Evolutionary conservation across 2,329 filamentous ascomycete genomes (phyloP).

Genomic region (Hypomyces perniciosus): DNA sequence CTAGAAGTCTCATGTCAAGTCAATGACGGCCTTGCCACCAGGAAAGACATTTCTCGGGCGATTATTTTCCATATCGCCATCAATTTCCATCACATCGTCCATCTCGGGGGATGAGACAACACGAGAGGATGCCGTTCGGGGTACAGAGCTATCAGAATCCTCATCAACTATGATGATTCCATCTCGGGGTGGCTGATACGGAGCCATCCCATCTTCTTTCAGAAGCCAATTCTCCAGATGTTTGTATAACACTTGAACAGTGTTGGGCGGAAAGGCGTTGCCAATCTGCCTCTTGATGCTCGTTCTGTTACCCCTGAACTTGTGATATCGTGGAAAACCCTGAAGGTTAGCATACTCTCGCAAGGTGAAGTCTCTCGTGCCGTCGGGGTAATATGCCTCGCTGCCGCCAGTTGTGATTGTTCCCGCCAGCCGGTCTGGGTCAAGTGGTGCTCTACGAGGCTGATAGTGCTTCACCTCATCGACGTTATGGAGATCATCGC

Average conservation of each 20-base stretch:
- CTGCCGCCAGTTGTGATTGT: slow-evolving; percentile 62
- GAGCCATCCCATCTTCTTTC: slow-evolving; percentile 33
- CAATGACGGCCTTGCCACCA: not conserved
- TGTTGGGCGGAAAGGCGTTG: slow-evolving; percentile 67
- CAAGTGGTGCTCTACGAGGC: slow-evolving; percentile 33
- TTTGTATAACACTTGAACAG: slow-evolving; percentile 44
- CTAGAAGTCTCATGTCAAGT: slow-evolving; percentile 3
- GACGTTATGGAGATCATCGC: slow-evolving; percentile 37
- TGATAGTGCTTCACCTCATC: slow-evolving; percentile 20
- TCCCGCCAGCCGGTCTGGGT: slow-evolving; percentile 42
- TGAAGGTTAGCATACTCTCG: slow-evolving; percentile 65
- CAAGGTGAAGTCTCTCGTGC: slow-evolving; percentile 55
- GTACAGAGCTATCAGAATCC: slow-evolving; percentile 16
- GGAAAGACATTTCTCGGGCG: not conserved
- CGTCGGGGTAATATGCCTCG: slow-evolving; percentile 59
- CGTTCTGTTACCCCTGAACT: slow-evolving; percentile 42
- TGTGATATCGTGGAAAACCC: slow-evolving; percentile 58
- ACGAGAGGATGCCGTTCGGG: slow-evolving; percentile 5
- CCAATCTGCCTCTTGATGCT: slow-evolving; percentile 61
- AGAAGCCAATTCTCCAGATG: slow-evolving; percentile 44
- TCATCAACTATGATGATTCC: slow-evolving; percentile 21
- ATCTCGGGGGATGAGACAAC: slow-evolving; percentile 18
- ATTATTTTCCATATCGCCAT: not conserved
- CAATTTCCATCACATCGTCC: slow-evolving; percentile 16
- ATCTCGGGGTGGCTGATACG: slow-evolving; percentile 13